Evolutionary conservation across 202 grass and related monocot species (phyloP).

Genomic region (Dendrocalamus latiflorus): DNA sequence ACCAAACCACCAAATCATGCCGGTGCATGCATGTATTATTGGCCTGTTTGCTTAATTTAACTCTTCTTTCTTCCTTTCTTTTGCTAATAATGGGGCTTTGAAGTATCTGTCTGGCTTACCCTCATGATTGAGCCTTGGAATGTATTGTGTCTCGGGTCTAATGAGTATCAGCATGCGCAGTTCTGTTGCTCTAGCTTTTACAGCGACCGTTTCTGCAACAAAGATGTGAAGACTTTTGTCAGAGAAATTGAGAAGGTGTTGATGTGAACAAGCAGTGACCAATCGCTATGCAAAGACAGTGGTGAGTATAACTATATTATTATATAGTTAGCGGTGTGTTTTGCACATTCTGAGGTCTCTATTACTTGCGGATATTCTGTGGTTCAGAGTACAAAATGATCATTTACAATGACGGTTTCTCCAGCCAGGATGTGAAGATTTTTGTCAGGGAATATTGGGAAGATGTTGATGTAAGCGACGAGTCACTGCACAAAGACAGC

Average conservation of each 20-base stretch:
- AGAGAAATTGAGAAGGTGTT: background rate
- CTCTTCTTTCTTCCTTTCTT: background rate
- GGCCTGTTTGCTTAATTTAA: background rate
- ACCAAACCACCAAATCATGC: background rate
- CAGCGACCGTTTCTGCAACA: no score
- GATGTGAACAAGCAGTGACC: background rate
- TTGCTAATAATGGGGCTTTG: background rate
- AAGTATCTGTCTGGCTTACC: background rate
- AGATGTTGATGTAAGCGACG: background rate
- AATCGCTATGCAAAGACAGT: background rate
- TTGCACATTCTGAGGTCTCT: background rate
- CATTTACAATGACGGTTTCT: background rate
- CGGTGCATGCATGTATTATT: background rate
- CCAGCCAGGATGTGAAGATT: background rate
- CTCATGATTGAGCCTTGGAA: conserved; percentile 9
- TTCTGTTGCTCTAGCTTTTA: no score
- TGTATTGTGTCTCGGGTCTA: background rate
- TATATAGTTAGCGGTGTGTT: background rate
- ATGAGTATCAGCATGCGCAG: background rate
- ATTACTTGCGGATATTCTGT: background rate
- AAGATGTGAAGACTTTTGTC: background rate
- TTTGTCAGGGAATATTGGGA: background rate
- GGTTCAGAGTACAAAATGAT: background rate
- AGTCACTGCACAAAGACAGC: background rate
- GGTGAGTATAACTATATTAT: background rate